Evolutionary conservation across 2,329 filamentous ascomycete genomes (phyloP).

Genomic region (Alternaria dauci): DNA sequence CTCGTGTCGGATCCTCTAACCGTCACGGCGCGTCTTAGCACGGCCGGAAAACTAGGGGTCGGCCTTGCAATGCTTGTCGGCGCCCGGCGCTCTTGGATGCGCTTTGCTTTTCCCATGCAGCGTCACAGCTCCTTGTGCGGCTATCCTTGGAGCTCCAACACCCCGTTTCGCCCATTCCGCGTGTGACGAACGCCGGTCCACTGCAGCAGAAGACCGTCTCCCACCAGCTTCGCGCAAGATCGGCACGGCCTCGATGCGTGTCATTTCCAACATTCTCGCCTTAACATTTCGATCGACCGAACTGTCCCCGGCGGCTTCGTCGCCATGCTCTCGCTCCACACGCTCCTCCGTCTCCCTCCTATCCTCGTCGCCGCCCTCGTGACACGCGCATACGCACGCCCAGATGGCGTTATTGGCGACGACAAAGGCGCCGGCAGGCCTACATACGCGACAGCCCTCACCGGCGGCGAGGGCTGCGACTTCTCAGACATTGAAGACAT

Average conservation of each 20-base stretch:
- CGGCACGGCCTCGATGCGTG: constrained; percentile 12
- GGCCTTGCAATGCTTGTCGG: constrained; percentile 6
- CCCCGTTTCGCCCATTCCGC: constrained; percentile 2
- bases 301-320: constrained; percentile 6
- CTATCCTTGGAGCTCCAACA: constrained; percentile 3
- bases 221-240: constrained; percentile 9
- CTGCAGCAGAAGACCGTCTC: neutral
- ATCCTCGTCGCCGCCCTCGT: constrained; percentile 32
- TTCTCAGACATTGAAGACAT: constrained; percentile 37
- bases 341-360: constrained; percentile 33
- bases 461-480: constrained; percentile 44
- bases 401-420: constrained; percentile 37
- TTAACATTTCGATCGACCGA: constrained; percentile 11
- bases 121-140: constrained; percentile 4
- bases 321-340: constrained; percentile 34
- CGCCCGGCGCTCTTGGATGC: constrained; percentile 10
- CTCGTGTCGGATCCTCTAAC: constrained; percentile 9
- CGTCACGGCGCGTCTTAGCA: constrained; percentile 11
- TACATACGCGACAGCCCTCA: constrained; percentile 36
- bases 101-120: constrained; percentile 7
- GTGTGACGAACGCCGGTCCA: constrained; percentile 1
- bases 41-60: constrained; percentile 9
- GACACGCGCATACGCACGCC: constrained; percentile 32
- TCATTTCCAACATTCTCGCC: neutral
- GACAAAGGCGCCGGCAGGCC: constrained; percentile 23